phyloP scores from a whole-genome alignment of 352 stramenopile species.

The Phytophthora pini region DNA sequence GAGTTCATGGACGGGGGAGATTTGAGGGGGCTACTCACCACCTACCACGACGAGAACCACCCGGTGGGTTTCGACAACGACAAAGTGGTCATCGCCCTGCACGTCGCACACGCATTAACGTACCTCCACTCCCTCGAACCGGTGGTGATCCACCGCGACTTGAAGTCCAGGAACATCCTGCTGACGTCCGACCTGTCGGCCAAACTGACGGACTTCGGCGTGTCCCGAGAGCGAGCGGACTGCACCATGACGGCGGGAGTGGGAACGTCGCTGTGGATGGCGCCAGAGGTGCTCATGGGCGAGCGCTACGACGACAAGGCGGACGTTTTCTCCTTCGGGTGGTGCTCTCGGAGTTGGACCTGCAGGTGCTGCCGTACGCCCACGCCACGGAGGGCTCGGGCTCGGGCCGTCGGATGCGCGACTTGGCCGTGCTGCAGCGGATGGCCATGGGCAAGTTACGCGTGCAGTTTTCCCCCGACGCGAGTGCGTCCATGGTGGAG shows the following conservation, averaged over 20 bases:
- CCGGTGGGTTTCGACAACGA: constrained; percentile 42
- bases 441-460: constrained; percentile 30
- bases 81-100: constrained; percentile 53
- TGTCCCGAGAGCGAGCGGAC: constrained; percentile 23
- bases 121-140: constrained; percentile 66
- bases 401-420: constrained; percentile 9
- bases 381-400: constrained; percentile 10
- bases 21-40: constrained; percentile 47
- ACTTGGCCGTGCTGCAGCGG: constrained; percentile 34
- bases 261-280: constrained; percentile 38
- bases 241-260: constrained; percentile 40
- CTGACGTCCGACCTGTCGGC: constrained; percentile 5
- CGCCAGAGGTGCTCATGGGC: constrained; percentile 34
- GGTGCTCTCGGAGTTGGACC: constrained; percentile 36
- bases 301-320: constrained; percentile 30
- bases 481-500: constrained; percentile 17
- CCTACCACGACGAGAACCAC: constrained; percentile 37
- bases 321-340: constrained; percentile 45
- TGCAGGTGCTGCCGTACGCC: constrained; percentile 22
- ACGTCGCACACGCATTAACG: constrained; percentile 56
- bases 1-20: constrained; percentile 69
- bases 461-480: constrained; percentile 33
- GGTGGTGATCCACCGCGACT: constrained; percentile 46
- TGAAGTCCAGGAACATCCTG: constrained; percentile 44
- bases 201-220: constrained; percentile 46